Base-by-base conservation (phyloP, 2,329 filamentous ascomycete genomes). In the Aschersonia sp. region DNA sequence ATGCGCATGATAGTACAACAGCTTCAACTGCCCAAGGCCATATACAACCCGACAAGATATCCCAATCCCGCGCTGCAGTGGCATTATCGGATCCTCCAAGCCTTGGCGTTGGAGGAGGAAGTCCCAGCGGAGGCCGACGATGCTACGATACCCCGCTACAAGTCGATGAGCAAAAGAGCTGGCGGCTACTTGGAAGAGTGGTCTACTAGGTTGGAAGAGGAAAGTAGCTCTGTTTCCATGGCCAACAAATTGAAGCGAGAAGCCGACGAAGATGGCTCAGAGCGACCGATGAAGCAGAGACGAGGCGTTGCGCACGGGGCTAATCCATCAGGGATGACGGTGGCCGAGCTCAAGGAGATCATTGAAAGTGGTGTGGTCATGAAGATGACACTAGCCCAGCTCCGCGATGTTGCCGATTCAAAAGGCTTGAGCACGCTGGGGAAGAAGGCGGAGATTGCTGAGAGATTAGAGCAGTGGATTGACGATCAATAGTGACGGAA, bases 11-110 rank as follows among this genome's bases (percentile, higher is more conserved):
- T 96, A 4, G 71, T 96, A 2, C 84, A 92, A 60, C 88, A 94
- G 55, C 70, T 96, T 1, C 88, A 95, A 60, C 77, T 98, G 5
- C 92, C 92, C 0, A 89, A 86, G 58, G 89, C 77, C 5, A 72
- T 77, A 32, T 98, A 94, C 59, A 84, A 94, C 54, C 89, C 91
- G 1, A 70, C 72, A 1, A 92, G 84, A 58, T 97, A 96, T 58
- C 87, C 92, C 0, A 98, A 98, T 52, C 89, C 89, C 7, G 77
- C 85, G 6, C 72, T 98, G 30, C 92, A 98, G 66, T 98, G 91
- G 89, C 92, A 97, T 67, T 98, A 97, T 70, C 83, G 80, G 52
- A 94, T 98, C 44, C 70, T 98, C 1, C 92, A 98, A 65, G 84
- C 86, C 5, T 74, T 96, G 49, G 92, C 92, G 0, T 72, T 98